Evolutionary conservation across 495 filamentous ascomycete genomes (phyloP).

Genomic region (Penicillium coprophilum): DNA sequence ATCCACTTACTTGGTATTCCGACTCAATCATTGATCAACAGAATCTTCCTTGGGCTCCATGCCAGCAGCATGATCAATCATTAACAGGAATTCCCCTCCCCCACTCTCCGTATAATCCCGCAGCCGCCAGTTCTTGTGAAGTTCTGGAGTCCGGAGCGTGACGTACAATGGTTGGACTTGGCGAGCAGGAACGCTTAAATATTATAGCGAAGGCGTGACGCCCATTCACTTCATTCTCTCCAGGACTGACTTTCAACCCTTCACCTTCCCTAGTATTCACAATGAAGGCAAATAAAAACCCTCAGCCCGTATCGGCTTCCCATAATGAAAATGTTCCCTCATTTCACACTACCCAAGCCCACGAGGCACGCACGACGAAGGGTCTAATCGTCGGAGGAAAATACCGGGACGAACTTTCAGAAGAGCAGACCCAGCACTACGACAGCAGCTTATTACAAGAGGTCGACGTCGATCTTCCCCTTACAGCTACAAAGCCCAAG

Average conservation of each 20-base stretch:
- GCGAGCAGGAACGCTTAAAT: background rate
- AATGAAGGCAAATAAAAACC: conserved; percentile 24
- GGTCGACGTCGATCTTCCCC: conserved; percentile 45
- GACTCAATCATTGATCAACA: conserved; percentile 3
- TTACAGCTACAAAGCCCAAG: conserved; percentile 33
- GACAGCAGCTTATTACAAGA: conserved; percentile 33
- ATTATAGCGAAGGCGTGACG: background rate
- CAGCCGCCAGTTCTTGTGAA: conserved; percentile 7
- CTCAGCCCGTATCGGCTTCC: conserved; percentile 27
- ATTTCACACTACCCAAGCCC: background rate
- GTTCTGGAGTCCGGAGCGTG: conserved; percentile 9
- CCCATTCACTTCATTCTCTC: background rate
- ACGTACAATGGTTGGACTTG: background rate
- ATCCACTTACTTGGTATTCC: conserved; percentile 1
- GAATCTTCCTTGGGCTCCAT: background rate
- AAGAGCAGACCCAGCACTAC: conserved; percentile 23
- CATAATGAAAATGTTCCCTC: conserved; percentile 30
- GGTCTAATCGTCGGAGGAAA: conserved; percentile 40
- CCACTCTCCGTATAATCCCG: conserved; percentile 11
- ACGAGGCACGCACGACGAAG: conserved; percentile 16
- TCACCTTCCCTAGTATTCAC: background rate
- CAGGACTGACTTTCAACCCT: background rate
- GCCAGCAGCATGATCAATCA: background rate
- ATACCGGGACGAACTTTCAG: conserved; percentile 23
- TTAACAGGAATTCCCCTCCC: background rate